Base-by-base conservation (phyloP, 257 asterid species). In the Cruciata laevipes region DNA sequence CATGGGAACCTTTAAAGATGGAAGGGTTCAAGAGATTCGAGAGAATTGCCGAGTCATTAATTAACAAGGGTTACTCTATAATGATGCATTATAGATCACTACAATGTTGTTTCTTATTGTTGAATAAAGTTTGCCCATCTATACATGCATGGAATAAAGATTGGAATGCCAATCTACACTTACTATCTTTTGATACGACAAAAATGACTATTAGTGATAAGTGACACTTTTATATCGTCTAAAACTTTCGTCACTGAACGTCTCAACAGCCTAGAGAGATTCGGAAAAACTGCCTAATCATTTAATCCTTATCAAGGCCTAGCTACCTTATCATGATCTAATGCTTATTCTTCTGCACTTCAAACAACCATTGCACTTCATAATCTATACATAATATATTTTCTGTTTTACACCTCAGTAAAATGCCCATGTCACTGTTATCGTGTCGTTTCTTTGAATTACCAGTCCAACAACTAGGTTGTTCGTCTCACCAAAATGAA, bases 211-310 rank as follows among this genome's bases (percentile, higher is more conserved):
- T 27, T 27, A 1, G 30, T 27, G 30, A 27, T 27, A 2, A 27
- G n/a, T n/a, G 2, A 27, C 30, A 27, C 2, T 27, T 27, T 27
- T 33, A 7, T n/a, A 4, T 33, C 38, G 38, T 3, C 38, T 2
- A 3, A 3, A 33, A 33, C 38, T 33, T 33, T 33, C 4, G 4
- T 33, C 38, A 33, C 38, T n/a, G n/a, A n/a, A n/a, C n/a, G n/a
- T n/a, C n/a, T n/a, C n/a, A n/a, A n/a, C 21, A 59, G 24, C 73
- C 56, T 8, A 84, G 88, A 10, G 84, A 83, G 71, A 73, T 86
- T 17, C 73, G 88, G 38, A 80, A 66, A 59, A 76, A 81, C 67
- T 86, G 88, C 76, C 47, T 82, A 9, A 42, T 79, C 16, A 64
- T 40, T 40, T 16, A 64, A 64, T 64, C 68, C 68, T 40, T 20